Evolutionary conservation across 2,329 filamentous ascomycete species (phyloP), one percentile per base, ranked within the genome.

Genomic region (Penicillium sp.): DNA sequence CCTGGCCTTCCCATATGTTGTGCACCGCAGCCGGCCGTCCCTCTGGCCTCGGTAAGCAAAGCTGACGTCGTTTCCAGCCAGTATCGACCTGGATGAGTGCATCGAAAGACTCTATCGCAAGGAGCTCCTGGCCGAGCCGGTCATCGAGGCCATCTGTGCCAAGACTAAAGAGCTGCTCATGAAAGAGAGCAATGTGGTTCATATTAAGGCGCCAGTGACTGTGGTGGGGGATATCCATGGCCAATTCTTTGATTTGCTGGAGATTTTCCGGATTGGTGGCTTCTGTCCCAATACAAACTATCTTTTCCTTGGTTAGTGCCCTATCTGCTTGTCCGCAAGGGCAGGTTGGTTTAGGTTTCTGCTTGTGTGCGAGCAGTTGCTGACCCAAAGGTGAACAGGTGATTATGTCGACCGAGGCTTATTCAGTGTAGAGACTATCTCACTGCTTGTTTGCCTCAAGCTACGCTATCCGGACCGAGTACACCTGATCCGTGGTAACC

Each of bases 111-210:
- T 98, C 44, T 97, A 97, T 74, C 91, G 93, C 67, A 96, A 95
- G 69, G 93, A 97, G 70, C 81, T 98, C 50, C 82, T 98, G 49
- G 90, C 93, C 62, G 93, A 98, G 73, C 95, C 91, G 34, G 90
- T 98, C 57, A 91, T 98, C 71, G 93, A 98, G 75, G 93, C 93
- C 63, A 91, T 98, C 82, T 98, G 93, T 75, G 90, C 93, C 70
- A 98, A 98, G 71, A 93, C 94, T 18, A 98, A 98, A 68, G 93
- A 98, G 76, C 78, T 98, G 60, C 80, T 98, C 59, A 98, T 98
- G 93, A 91, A 94, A 67, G 93, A 98, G 81, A 97, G 91, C 80
- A 98, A 98, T 73, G 93, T 98, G 53, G 93, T 98, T 50, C 93
- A 98, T 69, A 94, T 98, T 53, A 83, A 84, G 60, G 90, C 93